phyloP scores from a whole-genome alignment of 345 rosid genomes.

The Lepidium didymum region DNA sequence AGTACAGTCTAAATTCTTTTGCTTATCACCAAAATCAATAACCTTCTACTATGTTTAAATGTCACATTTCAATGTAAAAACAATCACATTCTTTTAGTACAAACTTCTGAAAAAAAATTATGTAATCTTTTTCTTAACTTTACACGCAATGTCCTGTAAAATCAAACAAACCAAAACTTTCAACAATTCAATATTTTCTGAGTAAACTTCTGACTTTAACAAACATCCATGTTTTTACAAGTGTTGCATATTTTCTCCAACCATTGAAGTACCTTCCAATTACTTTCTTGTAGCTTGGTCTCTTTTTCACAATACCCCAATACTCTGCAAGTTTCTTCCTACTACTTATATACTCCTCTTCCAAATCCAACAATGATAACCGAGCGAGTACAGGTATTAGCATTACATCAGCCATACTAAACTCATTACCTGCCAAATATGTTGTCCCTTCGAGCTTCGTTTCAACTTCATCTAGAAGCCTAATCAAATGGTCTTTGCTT shows the following conservation, averaged over 20 bases:
- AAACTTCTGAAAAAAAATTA: background rate
- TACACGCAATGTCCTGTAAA: too few relatives aligned
- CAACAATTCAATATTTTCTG: constrained; percentile 43
- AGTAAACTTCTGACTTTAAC: constrained; percentile 50
- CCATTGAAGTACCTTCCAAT: constrained; percentile 71
- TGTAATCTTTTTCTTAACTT: too few relatives aligned
- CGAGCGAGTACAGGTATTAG: constrained; percentile 69
- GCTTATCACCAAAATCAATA: background rate
- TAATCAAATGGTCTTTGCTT: constrained; percentile 53
- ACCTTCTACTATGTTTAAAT: background rate
- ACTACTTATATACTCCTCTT: constrained; percentile 57
- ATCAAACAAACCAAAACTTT: constrained; percentile 21
- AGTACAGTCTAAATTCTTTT: constrained; percentile 57
- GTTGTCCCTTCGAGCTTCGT: constrained; percentile 39
- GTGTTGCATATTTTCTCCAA: constrained; percentile 71
- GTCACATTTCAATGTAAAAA: constrained; percentile 16
- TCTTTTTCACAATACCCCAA: constrained; percentile 57
- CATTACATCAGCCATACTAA: constrained; percentile 80
- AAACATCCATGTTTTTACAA: constrained; percentile 62
- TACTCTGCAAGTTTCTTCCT: constrained; percentile 61
- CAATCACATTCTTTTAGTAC: constrained; percentile 10
- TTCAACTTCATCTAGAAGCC: constrained; percentile 68
- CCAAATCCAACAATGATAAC: constrained; percentile 51
- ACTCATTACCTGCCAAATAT: constrained; percentile 65
- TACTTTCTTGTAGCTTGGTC: constrained; percentile 71